Conservation (phyloP, 148 eudicot species). For the Camellia granthamiana region DNA sequence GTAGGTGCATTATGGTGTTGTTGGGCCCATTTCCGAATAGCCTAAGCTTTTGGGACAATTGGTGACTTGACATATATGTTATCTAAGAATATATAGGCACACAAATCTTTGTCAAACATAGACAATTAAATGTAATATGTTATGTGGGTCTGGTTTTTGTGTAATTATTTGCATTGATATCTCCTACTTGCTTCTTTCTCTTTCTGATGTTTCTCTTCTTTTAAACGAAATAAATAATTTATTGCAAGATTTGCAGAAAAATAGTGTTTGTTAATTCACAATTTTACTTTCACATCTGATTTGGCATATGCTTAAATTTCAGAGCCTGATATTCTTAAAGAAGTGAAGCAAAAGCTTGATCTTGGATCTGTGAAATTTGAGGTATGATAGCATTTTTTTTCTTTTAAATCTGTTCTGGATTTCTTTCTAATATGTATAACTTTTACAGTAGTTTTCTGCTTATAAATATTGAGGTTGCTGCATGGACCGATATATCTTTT, state of each 20-base stretch:
- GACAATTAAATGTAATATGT: too few species aligned
- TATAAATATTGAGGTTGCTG: background rate
- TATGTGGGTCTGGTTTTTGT: too few species aligned
- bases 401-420: background rate
- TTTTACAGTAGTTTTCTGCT: background rate
- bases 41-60: too few species aligned
- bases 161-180: too few species aligned
- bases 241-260: background rate
- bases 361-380: conserved; percentile 88
- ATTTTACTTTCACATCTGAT: conserved; percentile 17
- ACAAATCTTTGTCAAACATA: too few species aligned
- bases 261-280: background rate
- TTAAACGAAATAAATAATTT: too few species aligned
- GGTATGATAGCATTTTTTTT: conserved; percentile 35
- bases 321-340: conserved; percentile 97
- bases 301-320: conserved; percentile 19
- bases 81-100: too few species aligned
- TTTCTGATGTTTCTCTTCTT: too few species aligned
- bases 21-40: too few species aligned
- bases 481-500: background rate
- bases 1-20: too few species aligned
- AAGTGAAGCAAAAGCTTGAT: conserved; percentile 93
- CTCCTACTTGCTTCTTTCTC: too few species aligned
- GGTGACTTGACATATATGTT: too few species aligned
- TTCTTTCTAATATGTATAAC: background rate